phyloP scores from a whole-genome alignment of 148 eudicot genomes.

The Persicaria tinctoria region DNA sequence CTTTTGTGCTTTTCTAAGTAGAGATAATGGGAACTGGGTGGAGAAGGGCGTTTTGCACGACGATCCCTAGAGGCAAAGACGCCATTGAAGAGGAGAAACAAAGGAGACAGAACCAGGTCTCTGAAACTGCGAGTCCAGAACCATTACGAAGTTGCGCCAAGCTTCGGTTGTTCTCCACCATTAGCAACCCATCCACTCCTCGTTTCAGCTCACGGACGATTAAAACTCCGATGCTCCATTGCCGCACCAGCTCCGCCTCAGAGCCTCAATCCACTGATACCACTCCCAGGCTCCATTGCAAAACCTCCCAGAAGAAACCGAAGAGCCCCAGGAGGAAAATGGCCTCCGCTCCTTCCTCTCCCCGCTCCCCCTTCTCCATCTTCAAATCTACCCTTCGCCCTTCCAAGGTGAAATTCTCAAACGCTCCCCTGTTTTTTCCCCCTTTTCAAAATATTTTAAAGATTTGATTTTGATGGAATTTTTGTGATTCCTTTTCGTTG shows the following conservation, averaged over 20 bases:
- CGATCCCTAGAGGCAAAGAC: conserved; percentile 45
- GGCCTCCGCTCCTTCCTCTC: conserved; percentile 40
- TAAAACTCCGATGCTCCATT: conserved; percentile 26
- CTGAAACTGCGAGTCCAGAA: not conserved
- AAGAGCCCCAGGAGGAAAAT: conserved; percentile 18
- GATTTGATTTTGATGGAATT: not conserved
- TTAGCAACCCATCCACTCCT: conserved; percentile 21
- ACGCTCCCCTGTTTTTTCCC: not conserved
- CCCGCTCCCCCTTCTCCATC: conserved; percentile 86
- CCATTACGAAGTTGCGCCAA: conserved; percentile 1
- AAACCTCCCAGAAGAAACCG: conserved; percentile 22
- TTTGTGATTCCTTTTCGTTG: not conserved
- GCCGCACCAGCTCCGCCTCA: conserved; percentile 22
- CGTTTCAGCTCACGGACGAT: conserved; percentile 14
- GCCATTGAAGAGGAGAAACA: not conserved
- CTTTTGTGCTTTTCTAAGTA: not conserved
- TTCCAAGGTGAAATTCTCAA: conserved; percentile 36
- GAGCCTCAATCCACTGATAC: conserved; percentile 53
- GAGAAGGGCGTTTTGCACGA: conserved; percentile 88
- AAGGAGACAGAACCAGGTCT: not conserved
- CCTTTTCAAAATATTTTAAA: not conserved
- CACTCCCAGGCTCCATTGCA: conserved; percentile 33
- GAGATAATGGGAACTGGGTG: conserved; percentile 66
- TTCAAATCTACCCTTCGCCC: conserved; percentile 61
- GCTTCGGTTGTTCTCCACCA: conserved; percentile 14